phyloP scores from a whole-genome alignment of 768 basidiomycete genomes.

The Kwoniella newhampshirensis region DNA sequence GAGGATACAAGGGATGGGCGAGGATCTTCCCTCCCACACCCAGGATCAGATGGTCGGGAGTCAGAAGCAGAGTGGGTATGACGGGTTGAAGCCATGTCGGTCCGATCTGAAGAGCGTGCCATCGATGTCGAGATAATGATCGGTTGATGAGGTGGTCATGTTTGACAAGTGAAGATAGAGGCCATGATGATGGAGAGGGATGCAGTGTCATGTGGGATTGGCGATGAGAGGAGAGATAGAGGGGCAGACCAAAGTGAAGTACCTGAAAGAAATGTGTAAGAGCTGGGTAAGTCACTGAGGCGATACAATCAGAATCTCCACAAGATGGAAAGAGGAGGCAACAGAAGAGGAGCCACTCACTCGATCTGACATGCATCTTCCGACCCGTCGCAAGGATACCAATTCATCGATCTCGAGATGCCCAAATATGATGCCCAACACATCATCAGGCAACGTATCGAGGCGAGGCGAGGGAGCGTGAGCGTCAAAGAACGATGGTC shows the following conservation, averaged over 20 bases:
- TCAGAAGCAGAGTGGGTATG: conserved; percentile 35
- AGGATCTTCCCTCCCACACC: conserved; percentile 36
- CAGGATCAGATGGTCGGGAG: conserved; percentile 23
- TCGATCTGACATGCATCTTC: conserved; percentile 11
- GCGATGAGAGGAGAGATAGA: conserved; percentile 30
- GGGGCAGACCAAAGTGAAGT: conserved; percentile 26
- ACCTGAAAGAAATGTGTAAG: too few relatives aligned
- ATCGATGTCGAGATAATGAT: conserved; percentile 13
- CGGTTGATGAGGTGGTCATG: conserved; percentile 19
- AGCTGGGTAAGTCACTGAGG: too few relatives aligned
- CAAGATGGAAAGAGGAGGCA: not conserved
- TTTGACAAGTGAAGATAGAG: conserved; percentile 16
- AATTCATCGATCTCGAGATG: conserved; percentile 28
- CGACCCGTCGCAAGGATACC: conserved; percentile 12
- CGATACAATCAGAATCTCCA: too few relatives aligned
- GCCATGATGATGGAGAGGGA: conserved; percentile 21
- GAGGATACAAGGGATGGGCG: conserved; percentile 28
- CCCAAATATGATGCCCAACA: conserved; percentile 24
- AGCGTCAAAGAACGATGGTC: not conserved
- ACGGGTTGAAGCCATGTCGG: conserved; percentile 33
- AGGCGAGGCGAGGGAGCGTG: conserved; percentile 1
- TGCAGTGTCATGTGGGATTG: conserved; percentile 23
- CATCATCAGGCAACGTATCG: conserved; percentile 39
- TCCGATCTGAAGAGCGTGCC: conserved; percentile 41
- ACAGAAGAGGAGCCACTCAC: conserved; percentile 12